Evolutionary conservation across 495 filamentous ascomycete species (phyloP), one percentile per base, ranked within the genome.

Genomic region (Pyronema omphalodes): DNA sequence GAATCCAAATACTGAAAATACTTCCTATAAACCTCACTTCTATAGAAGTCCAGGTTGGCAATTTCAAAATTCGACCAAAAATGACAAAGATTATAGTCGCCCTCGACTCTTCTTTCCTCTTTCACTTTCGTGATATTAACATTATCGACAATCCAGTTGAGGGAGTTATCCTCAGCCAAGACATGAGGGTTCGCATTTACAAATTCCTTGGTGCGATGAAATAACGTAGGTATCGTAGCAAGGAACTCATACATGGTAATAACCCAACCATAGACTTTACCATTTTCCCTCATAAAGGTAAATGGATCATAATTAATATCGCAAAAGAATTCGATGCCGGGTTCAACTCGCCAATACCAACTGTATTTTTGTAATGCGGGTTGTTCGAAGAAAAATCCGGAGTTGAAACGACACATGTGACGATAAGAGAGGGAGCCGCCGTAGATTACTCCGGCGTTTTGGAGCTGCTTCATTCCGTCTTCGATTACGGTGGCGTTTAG

Each of bases 341-440:
- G 74, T 62, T 76, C 74, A 29, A 76, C 64, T 19, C 74, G 68
- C 74, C 74, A 77, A 58, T 76, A 76, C 71, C 71, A 41, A 11
- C 50, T 14, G 71, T 86, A 98, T 57, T 88, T 69, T 51, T 74
- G 71, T 37, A 96, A 78, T 1, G 83, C 84, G 0, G 87, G 85
- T 69, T 96, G 91, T 58, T 88, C 84, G 72, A 91, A 94, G 76
- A 98, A 96, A 67, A 96, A 74, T 60, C 91, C 91, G 65, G 83
- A 88, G 72, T 98, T 98, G 86, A 89, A 96, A 44, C 91, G 81
- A 66, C 91, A 98, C 91, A 98, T 98, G 69, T 95, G 84, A 67
- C 95, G 86, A 71, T 98, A 98, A 54, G 87, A 93, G 47, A 86
- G 63, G 73, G 81, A 85, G 55, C 79, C 73, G 53, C 82, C 86